Conservation (phyloP, 1,139 yeast genomes). For the Citeromyces siamensis region DNA sequence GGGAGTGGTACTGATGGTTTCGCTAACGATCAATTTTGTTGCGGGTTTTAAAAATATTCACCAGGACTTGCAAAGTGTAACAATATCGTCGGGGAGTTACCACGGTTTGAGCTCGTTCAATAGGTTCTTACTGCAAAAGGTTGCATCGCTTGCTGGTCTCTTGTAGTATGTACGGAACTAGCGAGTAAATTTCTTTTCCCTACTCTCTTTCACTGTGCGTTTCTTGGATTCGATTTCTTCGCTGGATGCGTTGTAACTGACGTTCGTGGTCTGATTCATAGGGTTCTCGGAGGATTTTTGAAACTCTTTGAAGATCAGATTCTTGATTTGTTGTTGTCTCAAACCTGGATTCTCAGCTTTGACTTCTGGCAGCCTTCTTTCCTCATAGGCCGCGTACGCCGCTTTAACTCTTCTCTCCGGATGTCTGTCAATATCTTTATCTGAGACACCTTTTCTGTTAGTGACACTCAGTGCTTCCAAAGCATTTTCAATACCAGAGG, state of each 20-base stretch:
- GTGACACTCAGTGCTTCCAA: constrained; percentile 66
- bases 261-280: constrained; percentile 64
- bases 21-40: constrained; percentile 61
- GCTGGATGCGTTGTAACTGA: constrained; percentile 47
- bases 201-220: constrained; percentile 33
- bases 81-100: constrained; percentile 4
- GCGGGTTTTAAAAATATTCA: constrained; percentile 41
- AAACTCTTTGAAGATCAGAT: constrained; percentile 67
- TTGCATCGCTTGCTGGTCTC: constrained; percentile 14
- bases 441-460: constrained; percentile 34
- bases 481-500: constrained; percentile 69
- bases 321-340: constrained; percentile 68
- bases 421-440: constrained; percentile 68
- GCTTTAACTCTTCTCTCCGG: constrained; percentile 87
- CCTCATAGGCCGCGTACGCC: constrained; percentile 64
- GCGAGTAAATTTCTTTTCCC: constrained; percentile 18
- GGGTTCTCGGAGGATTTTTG: constrained; percentile 76
- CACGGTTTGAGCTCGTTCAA: constrained; percentile 15
- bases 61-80: constrained; percentile 1
- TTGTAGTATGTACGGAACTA: constrained; percentile 7
- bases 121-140: constrained; percentile 12
- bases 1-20: constrained; percentile 54
- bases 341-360: constrained; percentile 74
- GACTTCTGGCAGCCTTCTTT: constrained; percentile 57
- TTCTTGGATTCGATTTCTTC: constrained; percentile 42